These are phyloP conservation scores for Laburnicola sp. DNA, from an alignment of 2,329 filamentous ascomycete genomes.

Conservation along the genomic window DNA sequence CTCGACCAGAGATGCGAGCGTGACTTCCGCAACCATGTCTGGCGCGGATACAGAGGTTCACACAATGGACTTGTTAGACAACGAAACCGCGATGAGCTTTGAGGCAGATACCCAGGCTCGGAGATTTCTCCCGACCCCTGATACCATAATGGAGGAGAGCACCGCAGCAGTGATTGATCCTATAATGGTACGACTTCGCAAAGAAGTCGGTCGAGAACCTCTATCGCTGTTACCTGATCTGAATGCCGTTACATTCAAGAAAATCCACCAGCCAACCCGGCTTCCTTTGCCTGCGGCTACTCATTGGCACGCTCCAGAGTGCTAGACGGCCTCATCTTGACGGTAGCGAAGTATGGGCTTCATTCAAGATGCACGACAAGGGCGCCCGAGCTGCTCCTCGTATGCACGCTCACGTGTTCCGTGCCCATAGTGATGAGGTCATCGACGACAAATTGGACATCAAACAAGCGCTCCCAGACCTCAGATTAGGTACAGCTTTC, in stretches of 20 bases:
- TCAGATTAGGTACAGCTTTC: conserved; percentile 5
- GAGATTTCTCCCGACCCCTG: background rate
- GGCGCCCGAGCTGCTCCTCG: conserved; percentile 8
- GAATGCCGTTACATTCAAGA: conserved; percentile 3
- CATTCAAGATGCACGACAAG: conserved; percentile 10
- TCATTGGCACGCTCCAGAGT: conserved; percentile 3
- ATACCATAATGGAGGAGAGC: conserved; percentile 1
- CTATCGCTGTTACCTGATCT: conserved; percentile 6
- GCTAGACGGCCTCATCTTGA: background rate
- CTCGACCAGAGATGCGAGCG: background rate
- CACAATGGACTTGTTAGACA: background rate
- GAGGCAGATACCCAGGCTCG: background rate
- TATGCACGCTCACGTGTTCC: conserved; percentile 5
- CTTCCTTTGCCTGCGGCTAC: conserved; percentile 6
- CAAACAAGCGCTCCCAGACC: background rate
- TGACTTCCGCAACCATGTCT: background rate
- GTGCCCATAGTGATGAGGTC: background rate
- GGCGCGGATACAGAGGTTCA: background rate
- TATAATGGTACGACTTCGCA: background rate
- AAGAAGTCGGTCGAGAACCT: conserved; percentile 1
- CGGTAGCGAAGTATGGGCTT: conserved; percentile 6
- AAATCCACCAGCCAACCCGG: background rate
- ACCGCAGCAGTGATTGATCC: background rate
- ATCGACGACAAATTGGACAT: conserved; percentile 7
- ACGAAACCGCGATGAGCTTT: background rate